Percentiles rank a stretch among this genome's conserved stretches.
Evolutionary conservation across 2,329 filamentous ascomycete genomes (phyloP).

Genomic region (Fusarium sulawesiense): DNA sequence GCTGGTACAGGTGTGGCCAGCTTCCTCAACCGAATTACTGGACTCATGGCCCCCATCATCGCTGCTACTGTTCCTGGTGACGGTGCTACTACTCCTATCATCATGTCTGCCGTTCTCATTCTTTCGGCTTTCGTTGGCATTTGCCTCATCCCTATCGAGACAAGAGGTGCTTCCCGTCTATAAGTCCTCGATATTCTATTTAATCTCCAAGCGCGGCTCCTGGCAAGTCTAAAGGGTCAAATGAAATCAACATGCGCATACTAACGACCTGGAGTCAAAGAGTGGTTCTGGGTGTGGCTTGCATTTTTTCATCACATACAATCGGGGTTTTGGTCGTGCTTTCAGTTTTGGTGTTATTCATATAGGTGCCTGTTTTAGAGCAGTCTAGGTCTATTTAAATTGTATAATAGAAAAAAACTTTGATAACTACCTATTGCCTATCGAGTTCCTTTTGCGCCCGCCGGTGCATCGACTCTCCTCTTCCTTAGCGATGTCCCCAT

Average conservation of each 20-base stretch:
- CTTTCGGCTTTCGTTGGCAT: conserved; percentile 69
- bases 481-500: conserved; percentile 75
- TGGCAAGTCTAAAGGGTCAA: neutral
- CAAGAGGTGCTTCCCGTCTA: conserved; percentile 67
- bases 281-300: conserved; percentile 32
- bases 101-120: conserved; percentile 67
- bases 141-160: conserved; percentile 72
- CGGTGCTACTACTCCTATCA: conserved; percentile 67
- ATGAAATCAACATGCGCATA: conserved; percentile 27
- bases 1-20: conserved; percentile 79
- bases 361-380: conserved; percentile 18
- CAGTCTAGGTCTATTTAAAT: conserved; percentile 32
- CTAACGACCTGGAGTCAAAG: conserved; percentile 40
- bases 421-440: conserved; percentile 22
- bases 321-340: conserved; percentile 12
- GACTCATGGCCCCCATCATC: conserved; percentile 75
- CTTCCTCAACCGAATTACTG: conserved; percentile 75
- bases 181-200: conserved; percentile 44
- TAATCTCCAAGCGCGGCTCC: conserved; percentile 9
- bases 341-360: conserved; percentile 17
- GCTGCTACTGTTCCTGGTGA: conserved; percentile 71
- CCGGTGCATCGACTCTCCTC: conserved; percentile 70
- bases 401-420: conserved; percentile 21
- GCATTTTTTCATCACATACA: conserved; percentile 28
- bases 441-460: conserved; percentile 67